These are phyloP conservation scores for Trichoderma cornu-damae DNA, from an alignment of 2,329 filamentous ascomycete genomes.

Conservation along the genomic window DNA sequence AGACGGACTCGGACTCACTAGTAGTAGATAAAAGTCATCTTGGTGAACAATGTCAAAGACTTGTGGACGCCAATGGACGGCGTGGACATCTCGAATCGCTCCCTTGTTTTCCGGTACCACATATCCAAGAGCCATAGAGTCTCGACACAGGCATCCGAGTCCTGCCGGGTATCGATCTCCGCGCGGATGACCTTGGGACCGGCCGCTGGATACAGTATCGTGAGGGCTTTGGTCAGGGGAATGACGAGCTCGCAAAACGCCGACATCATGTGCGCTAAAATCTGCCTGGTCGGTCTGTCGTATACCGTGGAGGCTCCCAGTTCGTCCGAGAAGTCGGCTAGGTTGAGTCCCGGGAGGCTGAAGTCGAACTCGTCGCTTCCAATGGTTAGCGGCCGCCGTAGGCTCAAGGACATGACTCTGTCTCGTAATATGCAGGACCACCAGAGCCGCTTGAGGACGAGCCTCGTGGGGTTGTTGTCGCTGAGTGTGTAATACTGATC, in stretches of 20 bases:
- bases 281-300: conserved; percentile 7
- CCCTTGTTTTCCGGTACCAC: conserved; percentile 9
- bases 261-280: conserved; percentile 5
- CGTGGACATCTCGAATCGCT: conserved; percentile 1
- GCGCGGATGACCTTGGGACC: background rate
- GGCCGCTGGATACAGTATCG: background rate
- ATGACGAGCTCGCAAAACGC: conserved; percentile 11
- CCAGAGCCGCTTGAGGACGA: conserved; percentile 14
- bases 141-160: conserved; percentile 3
- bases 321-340: conserved; percentile 8
- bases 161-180: background rate
- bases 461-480: background rate
- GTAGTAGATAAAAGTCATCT: conserved; percentile 14
- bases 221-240: conserved; percentile 2
- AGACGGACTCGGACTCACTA: background rate
- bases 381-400: conserved; percentile 6
- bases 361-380: conserved; percentile 13
- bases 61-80: conserved; percentile 8
- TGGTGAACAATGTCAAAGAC: conserved; percentile 4
- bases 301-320: conserved; percentile 5
- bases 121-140: background rate
- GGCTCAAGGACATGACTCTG: conserved; percentile 8
- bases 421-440: conserved; percentile 13
- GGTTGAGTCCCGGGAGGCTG: background rate
- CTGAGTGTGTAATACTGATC: conserved; percentile 5